Percentiles rank a stretch among this genome's conserved stretches.
These are phyloP conservation scores for Penicillium sp. DNA, from an alignment of 2,329 filamentous ascomycete species.

Conservation along the genomic window DNA sequence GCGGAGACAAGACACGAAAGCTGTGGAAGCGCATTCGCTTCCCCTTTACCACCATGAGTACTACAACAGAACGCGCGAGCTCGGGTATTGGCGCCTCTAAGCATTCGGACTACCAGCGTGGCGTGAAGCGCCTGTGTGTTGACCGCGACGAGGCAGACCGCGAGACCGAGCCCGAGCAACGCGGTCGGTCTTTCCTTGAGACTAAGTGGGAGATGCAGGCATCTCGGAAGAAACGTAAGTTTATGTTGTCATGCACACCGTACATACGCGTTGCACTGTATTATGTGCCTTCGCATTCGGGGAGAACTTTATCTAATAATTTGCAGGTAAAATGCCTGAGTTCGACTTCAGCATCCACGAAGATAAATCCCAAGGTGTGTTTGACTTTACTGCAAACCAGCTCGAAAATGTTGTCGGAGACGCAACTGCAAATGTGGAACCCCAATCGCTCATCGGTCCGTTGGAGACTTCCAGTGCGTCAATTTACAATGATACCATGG, in stretches of 20 bases:
- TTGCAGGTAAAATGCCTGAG: slow-evolving; percentile 24
- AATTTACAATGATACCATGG: slow-evolving; percentile 13
- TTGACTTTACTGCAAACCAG: not conserved
- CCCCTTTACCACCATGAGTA: slow-evolving; percentile 37
- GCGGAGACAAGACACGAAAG: slow-evolving; percentile 44
- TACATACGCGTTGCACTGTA: not conserved
- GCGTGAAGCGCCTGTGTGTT: slow-evolving; percentile 39
- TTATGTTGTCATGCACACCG: not conserved
- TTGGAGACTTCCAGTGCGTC: slow-evolving; percentile 5
- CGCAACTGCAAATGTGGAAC: slow-evolving; percentile 10
- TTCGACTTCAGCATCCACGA: slow-evolving; percentile 20
- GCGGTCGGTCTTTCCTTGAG: slow-evolving; percentile 40
- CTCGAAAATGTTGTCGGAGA: slow-evolving; percentile 9
- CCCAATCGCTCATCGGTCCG: slow-evolving; percentile 4
- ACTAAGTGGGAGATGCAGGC: slow-evolving; percentile 43
- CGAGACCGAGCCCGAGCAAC: slow-evolving; percentile 18
- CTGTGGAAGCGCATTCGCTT: slow-evolving; percentile 48
- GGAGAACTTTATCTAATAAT: slow-evolving; percentile 4
- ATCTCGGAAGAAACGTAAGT: slow-evolving; percentile 34
- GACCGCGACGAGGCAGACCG: slow-evolving; percentile 12
- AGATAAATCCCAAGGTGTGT: slow-evolving; percentile 5
- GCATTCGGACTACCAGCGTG: slow-evolving; percentile 30
- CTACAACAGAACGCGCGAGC: slow-evolving; percentile 23
- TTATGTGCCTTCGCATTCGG: not conserved
- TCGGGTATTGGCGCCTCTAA: slow-evolving; percentile 37